Evolutionary conservation across 345 rosid species (phyloP).

Genomic region (Melaleuca quinquenervia): DNA sequence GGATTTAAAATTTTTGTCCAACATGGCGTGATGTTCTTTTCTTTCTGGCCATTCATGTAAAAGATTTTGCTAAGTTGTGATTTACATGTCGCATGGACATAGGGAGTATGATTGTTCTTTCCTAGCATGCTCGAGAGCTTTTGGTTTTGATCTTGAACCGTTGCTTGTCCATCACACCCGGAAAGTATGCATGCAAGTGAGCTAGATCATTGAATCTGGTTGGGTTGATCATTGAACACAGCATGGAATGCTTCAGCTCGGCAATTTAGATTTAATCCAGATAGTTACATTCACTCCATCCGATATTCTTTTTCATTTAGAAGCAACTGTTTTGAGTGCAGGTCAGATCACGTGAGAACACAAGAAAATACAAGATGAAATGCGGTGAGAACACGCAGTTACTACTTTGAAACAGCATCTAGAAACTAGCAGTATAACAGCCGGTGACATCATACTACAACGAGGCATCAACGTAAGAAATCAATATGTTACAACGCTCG

Average conservation of each 20-base stretch:
- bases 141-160: neutral
- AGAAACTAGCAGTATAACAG: neutral
- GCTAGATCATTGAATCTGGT: neutral
- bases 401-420: neutral
- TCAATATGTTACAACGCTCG: neutral
- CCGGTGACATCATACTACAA: neutral
- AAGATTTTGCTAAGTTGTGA: neutral
- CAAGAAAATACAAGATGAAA: neutral
- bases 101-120: neutral
- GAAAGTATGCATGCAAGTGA: accelerated
- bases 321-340: neutral
- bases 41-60: neutral
- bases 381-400: accelerated
- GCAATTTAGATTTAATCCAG: neutral
- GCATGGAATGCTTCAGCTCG: neutral
- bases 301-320: neutral
- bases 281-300: neutral
- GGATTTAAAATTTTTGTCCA: neutral
- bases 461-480: neutral
- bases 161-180: neutral
- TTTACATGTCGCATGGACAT: neutral
- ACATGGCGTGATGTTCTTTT: neutral
- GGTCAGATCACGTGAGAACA: neutral
- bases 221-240: neutral
- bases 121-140: neutral